Conservation (phyloP, 306 rosid genomes). For the Cucumis hystrix region DNA sequence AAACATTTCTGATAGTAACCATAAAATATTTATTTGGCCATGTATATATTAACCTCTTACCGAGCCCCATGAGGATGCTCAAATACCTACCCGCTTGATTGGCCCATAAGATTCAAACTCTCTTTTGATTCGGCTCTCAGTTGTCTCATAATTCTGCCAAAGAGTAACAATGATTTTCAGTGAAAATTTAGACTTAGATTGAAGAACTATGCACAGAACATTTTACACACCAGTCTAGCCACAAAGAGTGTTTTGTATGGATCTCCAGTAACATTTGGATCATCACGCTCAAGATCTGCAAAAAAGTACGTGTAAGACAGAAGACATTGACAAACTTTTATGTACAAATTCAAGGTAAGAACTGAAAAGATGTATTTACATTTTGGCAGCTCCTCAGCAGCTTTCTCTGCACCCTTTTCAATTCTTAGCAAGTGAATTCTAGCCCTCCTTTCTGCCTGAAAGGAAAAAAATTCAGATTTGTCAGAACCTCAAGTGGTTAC, state of each 20-base stretch:
- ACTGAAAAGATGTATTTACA: conserved; percentile 30
- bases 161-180: not conserved
- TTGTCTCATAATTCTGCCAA: conserved; percentile 82
- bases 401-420: conserved; percentile 88
- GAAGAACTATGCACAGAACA: not conserved
- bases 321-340: not conserved
- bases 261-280: conserved; percentile 78
- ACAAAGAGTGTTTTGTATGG: conserved; percentile 94
- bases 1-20: not conserved
- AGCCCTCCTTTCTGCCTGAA: conserved; percentile 61
- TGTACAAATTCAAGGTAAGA: not conserved
- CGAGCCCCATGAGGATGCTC: conserved; percentile 61
- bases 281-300: conserved; percentile 73
- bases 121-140: conserved; percentile 97
- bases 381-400: conserved; percentile 85
- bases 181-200: not conserved
- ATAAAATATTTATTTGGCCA: conserved; percentile 7
- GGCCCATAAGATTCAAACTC: conserved; percentile 98
- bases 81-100: conserved; percentile 99
- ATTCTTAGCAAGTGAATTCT: conserved; percentile 71
- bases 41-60: conserved; percentile 57
- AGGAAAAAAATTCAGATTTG: not conserved
- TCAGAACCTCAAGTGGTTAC: not conserved
- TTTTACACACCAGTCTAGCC: conserved; percentile 72
- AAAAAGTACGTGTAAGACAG: conserved; percentile 12